phyloP scores from a whole-genome alignment of 495 filamentous ascomycete species.

The Annulohypoxylon bovei region DNA sequence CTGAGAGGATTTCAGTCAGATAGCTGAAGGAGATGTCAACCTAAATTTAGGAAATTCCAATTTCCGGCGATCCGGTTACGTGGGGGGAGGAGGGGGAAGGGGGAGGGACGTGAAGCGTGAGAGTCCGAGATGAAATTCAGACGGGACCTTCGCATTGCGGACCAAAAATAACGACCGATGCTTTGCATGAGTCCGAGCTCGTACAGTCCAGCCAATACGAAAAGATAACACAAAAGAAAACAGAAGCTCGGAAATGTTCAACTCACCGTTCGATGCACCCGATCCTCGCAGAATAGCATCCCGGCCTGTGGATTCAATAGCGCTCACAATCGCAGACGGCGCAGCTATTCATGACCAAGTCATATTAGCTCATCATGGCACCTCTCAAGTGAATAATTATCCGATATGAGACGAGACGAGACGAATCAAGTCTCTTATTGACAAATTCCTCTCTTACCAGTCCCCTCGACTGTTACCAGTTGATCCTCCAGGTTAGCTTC shows the following conservation, averaged over 20 bases:
- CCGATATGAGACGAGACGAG: not conserved
- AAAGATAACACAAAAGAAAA: constrained; percentile 14
- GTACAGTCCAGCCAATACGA: constrained; percentile 3
- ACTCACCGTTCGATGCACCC: constrained; percentile 83
- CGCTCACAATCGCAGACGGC: constrained; percentile 85
- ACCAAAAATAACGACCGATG: constrained; percentile 23
- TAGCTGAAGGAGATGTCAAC: constrained; percentile 1
- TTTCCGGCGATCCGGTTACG: not conserved
- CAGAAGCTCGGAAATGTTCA: too few species aligned
- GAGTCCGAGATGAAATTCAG: constrained; percentile 7
- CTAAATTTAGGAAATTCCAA: constrained; percentile 12
- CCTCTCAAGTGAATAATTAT: not conserved
- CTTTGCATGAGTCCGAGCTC: constrained; percentile 17
- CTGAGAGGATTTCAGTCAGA: constrained; percentile 56
- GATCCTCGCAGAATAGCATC: constrained; percentile 95
- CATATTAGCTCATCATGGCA: constrained; percentile 3
- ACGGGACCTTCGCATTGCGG: constrained; percentile 13
- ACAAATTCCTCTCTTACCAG: constrained; percentile 56
- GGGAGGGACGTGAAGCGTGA: constrained; percentile 3
- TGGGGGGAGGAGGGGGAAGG: not conserved
- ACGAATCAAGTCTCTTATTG: not conserved
- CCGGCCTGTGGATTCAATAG: constrained; percentile 88
- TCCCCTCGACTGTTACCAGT: constrained; percentile 74
- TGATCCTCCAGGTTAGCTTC: constrained; percentile 72
- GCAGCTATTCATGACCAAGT: constrained; percentile 61